Conservation (phyloP, 495 filamentous ascomycete species). For the Penicillium antarcticum region DNA sequence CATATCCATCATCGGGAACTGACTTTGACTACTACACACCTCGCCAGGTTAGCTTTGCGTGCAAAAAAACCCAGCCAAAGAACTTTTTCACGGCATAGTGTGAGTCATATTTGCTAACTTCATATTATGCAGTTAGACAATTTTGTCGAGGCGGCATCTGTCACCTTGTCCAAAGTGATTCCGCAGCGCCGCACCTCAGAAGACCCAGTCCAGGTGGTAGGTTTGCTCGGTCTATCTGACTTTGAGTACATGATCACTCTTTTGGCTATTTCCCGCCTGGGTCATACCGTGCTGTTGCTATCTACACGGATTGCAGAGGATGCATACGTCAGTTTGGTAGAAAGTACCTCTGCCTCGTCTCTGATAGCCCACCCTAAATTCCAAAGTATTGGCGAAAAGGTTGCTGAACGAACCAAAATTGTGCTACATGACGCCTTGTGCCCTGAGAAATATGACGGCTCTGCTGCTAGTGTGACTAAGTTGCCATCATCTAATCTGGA, state of each 20-base stretch:
- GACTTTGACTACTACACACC: constrained; percentile 35
- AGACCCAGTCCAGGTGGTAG: constrained; percentile 38
- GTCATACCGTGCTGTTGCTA: constrained; percentile 45
- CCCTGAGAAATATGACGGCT: neutral
- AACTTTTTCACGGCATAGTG: too few relatives aligned
- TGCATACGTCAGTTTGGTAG: constrained; percentile 38
- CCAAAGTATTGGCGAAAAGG: constrained; percentile 11
- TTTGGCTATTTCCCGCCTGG: constrained; percentile 41
- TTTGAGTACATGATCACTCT: constrained; percentile 43
- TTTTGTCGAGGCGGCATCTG: constrained; percentile 30
- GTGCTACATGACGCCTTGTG: constrained; percentile 6
- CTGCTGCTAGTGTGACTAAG: neutral
- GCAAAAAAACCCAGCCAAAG: too few relatives aligned
- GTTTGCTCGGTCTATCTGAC: constrained; percentile 38
- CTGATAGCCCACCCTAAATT: constrained; percentile 17
- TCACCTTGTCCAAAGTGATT: constrained; percentile 17
- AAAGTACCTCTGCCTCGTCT: constrained; percentile 20
- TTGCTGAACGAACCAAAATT: constrained; percentile 9
- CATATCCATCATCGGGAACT: constrained; percentile 25
- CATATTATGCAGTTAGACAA: constrained; percentile 15
- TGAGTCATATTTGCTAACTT: too few relatives aligned
- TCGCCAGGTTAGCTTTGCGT: constrained; percentile 13
- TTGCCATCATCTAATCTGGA: constrained; percentile 18
- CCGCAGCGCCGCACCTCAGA: constrained; percentile 21
- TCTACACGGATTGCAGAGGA: constrained; percentile 43